These are phyloP conservation scores for Magnolia changhungtana DNA, from an alignment of 164 flowering plant genomes.

Conservation along the genomic window DNA sequence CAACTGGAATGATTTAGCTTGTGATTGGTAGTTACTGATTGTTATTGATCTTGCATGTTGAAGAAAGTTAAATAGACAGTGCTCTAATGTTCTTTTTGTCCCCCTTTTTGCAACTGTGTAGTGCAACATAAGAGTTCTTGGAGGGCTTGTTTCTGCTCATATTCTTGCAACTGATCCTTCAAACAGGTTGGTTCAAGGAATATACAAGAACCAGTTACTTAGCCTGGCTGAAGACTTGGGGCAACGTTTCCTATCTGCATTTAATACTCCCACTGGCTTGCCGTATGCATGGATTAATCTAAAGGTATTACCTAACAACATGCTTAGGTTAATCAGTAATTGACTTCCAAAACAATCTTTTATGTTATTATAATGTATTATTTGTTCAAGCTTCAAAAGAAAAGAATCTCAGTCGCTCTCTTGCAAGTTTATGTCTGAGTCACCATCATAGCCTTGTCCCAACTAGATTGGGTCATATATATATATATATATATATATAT, in stretches of 20 bases:
- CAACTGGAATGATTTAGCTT: not conserved
- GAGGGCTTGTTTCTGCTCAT: constrained; percentile 99
- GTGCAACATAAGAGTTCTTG: constrained; percentile 99
- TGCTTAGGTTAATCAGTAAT: constrained; percentile 1
- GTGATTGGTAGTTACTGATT: not conserved
- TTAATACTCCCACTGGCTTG: constrained; percentile 88
- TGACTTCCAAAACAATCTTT: not conserved
- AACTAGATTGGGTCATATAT: too few relatives aligned
- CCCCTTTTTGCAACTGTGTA: constrained; percentile 41
- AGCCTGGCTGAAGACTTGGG: constrained; percentile 86
- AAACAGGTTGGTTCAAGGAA: constrained; percentile 64
- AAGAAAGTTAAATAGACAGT: constrained; percentile 4
- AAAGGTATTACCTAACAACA: constrained; percentile 51
- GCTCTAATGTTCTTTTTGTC: constrained; percentile 26
- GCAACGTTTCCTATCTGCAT: constrained; percentile 76
- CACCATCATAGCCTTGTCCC: too few relatives aligned
- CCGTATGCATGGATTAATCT: constrained; percentile 99
- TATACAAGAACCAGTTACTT: constrained; percentile 75
- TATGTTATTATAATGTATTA: not conserved
- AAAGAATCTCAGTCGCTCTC: not conserved
- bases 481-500: too few relatives aligned
- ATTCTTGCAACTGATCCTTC: constrained; percentile 94
- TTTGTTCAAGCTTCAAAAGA: constrained; percentile 1
- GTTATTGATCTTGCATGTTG: constrained; percentile 3
- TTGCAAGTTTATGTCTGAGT: too few relatives aligned